A percentile compares a stretch with the other conserved stretches of the same genome.
phyloP scores from a whole-genome alignment of 2,329 filamentous ascomycete species.

The Curvularia eragrostidis region DNA sequence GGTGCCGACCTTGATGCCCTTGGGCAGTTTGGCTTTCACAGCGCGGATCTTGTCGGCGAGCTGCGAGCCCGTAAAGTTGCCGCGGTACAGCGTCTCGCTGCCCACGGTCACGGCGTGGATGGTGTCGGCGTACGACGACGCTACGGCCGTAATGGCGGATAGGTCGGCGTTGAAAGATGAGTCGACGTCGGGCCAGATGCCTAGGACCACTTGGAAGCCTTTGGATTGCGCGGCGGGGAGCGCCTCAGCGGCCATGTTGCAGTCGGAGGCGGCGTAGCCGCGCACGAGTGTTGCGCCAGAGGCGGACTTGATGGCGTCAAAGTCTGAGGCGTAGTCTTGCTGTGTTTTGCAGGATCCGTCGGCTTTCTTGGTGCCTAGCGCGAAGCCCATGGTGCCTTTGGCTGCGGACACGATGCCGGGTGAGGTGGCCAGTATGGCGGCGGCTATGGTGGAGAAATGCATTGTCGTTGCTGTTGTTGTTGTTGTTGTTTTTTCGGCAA shows the following conservation, averaged over 20 bases:
- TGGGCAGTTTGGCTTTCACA: conserved; percentile 63
- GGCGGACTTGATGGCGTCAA: conserved; percentile 63
- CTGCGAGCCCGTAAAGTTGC: conserved; percentile 67
- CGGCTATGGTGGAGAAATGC: conserved; percentile 45
- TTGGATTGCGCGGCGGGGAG: conserved; percentile 70
- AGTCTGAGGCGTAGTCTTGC: conserved; percentile 69
- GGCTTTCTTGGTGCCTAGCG: conserved; percentile 68
- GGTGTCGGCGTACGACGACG: conserved; percentile 60
- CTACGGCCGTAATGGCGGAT: conserved; percentile 61
- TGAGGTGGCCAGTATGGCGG: conserved; percentile 44
- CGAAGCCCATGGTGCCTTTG: conserved; percentile 66
- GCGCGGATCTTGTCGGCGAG: conserved; percentile 68
- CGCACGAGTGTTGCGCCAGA: conserved; percentile 65
- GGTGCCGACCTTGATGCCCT: conserved; percentile 65
- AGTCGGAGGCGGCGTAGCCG: conserved; percentile 71
- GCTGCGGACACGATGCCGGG: conserved; percentile 59
- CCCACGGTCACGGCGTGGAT: conserved; percentile 75
- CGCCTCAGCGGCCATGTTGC: conserved; percentile 67
- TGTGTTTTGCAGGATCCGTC: conserved; percentile 67
- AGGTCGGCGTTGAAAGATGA: conserved; percentile 68
- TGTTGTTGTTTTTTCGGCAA: background rate
- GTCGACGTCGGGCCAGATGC: conserved; percentile 72
- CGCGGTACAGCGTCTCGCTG: conserved; percentile 73
- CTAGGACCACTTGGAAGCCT: conserved; percentile 72
- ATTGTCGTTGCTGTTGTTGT: too few species aligned